Base-by-base conservation (phyloP, 1,139 yeast genomes). In the Geotrichum restrictum region DNA sequence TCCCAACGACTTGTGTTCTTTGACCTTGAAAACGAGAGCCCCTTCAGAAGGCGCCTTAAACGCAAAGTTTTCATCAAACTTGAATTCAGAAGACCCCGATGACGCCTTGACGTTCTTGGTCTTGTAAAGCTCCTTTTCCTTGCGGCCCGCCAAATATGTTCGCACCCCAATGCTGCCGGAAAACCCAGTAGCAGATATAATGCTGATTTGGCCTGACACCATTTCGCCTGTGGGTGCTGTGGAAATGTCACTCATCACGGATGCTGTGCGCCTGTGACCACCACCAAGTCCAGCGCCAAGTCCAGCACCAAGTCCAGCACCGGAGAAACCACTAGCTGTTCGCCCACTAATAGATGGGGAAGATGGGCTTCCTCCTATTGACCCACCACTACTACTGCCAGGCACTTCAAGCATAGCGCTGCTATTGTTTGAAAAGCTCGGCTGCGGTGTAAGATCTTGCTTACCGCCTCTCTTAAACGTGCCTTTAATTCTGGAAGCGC, bases 1-100 rank as follows among this genome's bases (percentile, higher is more conserved):
- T 42, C 95, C 93, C 61, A 91, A 78, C 2, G 81, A 78, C 67
- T 86, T 95, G 64, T 81, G 85, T 48, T 84, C 83, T 49, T 80
- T 75, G 14, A 87, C 78, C 39, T 74, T 73, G 62, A 91, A 78
- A 3, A 79, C 70, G 47, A 91, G 64, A 53, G 73, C 74, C 2
- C 84, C 83, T 16, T 78, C 82, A 2, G 82, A 69, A 3, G 84
- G 73, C 10, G 93, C 82, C 64, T 79, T 82, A 72, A 89, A 87
- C 3, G 83, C 76, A 57, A 78, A 74, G 22, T 82, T 74, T 64
- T 88, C 96, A 60, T 80, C 79, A 79, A 88, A 81, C 55, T 70
- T 74, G 55, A 76, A 77, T 10, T 69, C 59, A 0, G 78, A n/a
- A n/a, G n/a, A 79, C 49, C 73, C 75, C 27, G 77, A 74, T 3